Base-by-base conservation (phyloP, 2,329 filamentous ascomycete genomes). In the Neophaeococcomyces mojaviensis region DNA sequence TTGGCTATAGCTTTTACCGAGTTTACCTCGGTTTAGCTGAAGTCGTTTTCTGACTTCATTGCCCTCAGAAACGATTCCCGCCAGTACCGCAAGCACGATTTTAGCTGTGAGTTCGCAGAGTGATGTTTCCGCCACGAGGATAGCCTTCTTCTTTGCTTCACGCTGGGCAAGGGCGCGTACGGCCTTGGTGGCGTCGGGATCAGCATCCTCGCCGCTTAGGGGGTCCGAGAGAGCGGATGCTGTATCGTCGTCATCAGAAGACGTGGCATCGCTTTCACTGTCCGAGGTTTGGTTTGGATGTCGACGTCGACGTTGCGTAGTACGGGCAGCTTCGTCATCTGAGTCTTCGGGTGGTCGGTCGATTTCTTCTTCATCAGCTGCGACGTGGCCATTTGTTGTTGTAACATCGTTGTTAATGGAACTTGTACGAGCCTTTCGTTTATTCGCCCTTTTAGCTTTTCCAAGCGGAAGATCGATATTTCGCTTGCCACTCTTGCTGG, bases 101-200 rank as follows among this genome's bases (percentile, higher is more conserved):
- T 92, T 94, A 51, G 81, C 84, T 0, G 89, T 82, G 20, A 96
- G 72, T 57, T 90, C 84, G 64, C 90, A 97, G 1, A 97, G 76
- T 16, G 82, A 79, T 61, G 90, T 84, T 65, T 97, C 92, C 0
- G 88, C 81, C 48, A 89, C 74, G 28, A 96, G 74, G 47, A 81
- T 78, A 32, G 77, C 75, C 39, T 81, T 75, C 54, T 79, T 71
- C 74, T 72, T 24, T 78, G 71, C 34, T 77, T 46, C 43, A 12
- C 35, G 33, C 5, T 10, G 24, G 24, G 24, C 10, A 10, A 28
- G 24, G 24, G 10, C 60, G 16, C 69, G 70, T 49, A 77, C 69
- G 48, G 77, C 72, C 24, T 74, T 69, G 35, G 10, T 33, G n/a
- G n/a, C 30, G 30, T 32, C 30, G 10, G 30, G n/a, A n/a, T 28